phyloP scores from a whole-genome alignment of 176 grass and related monocot genomes.

The Oryza nivara region DNA sequence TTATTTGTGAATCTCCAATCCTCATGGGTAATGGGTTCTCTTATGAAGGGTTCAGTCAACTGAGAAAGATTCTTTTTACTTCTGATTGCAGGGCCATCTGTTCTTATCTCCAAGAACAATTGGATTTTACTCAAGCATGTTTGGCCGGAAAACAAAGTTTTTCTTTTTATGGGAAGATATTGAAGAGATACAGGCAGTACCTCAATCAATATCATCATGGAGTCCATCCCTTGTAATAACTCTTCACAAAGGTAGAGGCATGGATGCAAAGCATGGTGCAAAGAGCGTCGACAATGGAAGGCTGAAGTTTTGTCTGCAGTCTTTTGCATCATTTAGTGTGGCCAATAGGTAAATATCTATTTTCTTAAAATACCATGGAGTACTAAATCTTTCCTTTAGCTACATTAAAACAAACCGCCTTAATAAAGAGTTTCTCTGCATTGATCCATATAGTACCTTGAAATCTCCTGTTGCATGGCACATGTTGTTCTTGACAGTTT shows the following conservation, averaged over 20 bases:
- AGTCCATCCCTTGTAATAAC: slow-evolving; percentile 77
- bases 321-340: slow-evolving; percentile 91
- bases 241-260: slow-evolving; percentile 81
- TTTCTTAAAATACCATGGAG: slow-evolving; percentile 9
- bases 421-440: background rate
- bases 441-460: slow-evolving; percentile 22
- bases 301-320: slow-evolving; percentile 81
- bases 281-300: slow-evolving; percentile 83
- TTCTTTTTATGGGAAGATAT: slow-evolving; percentile 99
- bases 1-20: background rate
- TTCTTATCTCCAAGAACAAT: slow-evolving; percentile 94
- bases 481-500: slow-evolving; percentile 20
- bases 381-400: slow-evolving; percentile 3
- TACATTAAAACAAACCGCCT: slow-evolving; percentile 17
- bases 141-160: slow-evolving; percentile 92
- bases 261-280: slow-evolving; percentile 91
- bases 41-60: slow-evolving; percentile 6
- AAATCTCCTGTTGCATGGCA: slow-evolving; percentile 39
- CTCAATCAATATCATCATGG: slow-evolving; percentile 62
- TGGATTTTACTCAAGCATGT: slow-evolving; percentile 92
- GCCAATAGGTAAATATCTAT: slow-evolving; percentile 72
- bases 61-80: slow-evolving; percentile 39
- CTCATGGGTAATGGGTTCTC: background rate
- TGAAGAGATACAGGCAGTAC: slow-evolving; percentile 81
- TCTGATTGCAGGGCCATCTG: slow-evolving; percentile 69